Conservation (phyloP, 441 rosid genomes). For the Aquilaria agallochum region DNA sequence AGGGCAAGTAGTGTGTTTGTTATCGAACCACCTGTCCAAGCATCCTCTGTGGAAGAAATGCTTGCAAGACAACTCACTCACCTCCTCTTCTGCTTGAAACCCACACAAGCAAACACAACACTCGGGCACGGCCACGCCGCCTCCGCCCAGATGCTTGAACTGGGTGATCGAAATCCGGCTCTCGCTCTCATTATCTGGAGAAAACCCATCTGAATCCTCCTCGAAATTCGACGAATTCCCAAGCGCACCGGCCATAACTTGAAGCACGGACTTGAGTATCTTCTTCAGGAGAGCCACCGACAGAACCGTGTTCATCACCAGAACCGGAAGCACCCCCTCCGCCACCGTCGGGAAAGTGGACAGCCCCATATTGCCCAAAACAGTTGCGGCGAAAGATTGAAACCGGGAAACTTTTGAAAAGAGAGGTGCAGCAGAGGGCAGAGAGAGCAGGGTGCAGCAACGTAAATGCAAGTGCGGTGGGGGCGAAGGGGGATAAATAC, state of each 20-base stretch:
- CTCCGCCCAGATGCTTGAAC: conserved; percentile 43
- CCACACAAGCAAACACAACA: conserved; percentile 83
- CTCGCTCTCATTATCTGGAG: conserved; percentile 18
- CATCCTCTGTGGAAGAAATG: conserved; percentile 84
- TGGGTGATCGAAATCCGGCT: conserved; percentile 54
- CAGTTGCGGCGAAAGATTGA: background rate
- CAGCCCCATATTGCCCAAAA: conserved; percentile 51
- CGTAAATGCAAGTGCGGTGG: background rate
- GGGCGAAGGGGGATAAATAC: background rate
- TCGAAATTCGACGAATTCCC: conserved; percentile 21
- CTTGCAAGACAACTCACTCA: conserved; percentile 78
- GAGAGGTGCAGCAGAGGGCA: background rate
- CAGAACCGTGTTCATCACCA: conserved; percentile 67
- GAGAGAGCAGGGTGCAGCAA: background rate
- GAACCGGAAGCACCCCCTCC: conserved; percentile 65
- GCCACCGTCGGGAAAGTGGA: conserved; percentile 56
- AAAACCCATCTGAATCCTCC: conserved; percentile 22
- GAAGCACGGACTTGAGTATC: conserved; percentile 50
- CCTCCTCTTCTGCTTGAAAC: conserved; percentile 76
- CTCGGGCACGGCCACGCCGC: conserved; percentile 24
- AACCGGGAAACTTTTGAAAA: background rate
- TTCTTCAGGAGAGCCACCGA: conserved; percentile 63
- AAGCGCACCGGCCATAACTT: conserved; percentile 28
- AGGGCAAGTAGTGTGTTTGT: conserved; percentile 63
- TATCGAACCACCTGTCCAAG: conserved; percentile 71